Base-by-base conservation (phyloP, 192 early-diverging fungal species). In the Coemansia umbellata region DNA sequence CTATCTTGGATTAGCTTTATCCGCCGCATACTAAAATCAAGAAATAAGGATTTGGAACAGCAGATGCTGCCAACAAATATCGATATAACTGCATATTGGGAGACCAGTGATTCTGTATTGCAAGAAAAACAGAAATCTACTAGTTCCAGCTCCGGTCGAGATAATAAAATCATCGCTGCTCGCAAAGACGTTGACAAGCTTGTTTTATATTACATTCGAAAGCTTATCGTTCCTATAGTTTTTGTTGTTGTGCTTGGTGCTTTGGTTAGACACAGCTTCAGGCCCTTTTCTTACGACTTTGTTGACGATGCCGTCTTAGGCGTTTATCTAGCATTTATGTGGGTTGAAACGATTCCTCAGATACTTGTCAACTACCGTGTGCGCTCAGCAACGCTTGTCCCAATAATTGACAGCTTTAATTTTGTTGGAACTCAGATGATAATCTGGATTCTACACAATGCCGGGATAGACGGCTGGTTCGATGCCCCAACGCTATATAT, bases 351-450 rank as follows among this genome's bases (percentile, higher is more conserved):
- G 7, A 5, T 7, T 7, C 56, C 56, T 14, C 56, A 58, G 37
- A 45, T 58, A 32, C 10, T 50, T 4, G 36, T 58, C 30, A 58
- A 58, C 37, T 31, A 50, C 17, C 31, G 47, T 11, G 19, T 47
- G 11, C 56, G 56, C 10, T 49, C 44, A 17, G 56, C 33, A 30
- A 40, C 36, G 2, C 47, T 47, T 8, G 15, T 21, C 4, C 56
- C 56, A 23, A 17, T 22, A 6, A 42, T 32, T 15, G 56, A 50
- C 24, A 27, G 50, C 14, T 28, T 45, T 3, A 28, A 28, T 15
- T 14, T 14, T 13, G 21, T 45, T 28, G 43, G 5, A 4, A 28
- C 24, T n/a, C n/a, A n/a, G n/a, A n/a, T n/a, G n/a, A n/a, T n/a
- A n/a, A n/a, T n/a, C n/a, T n/a, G n/a, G n/a, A n/a, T n/a, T n/a